Evolutionary conservation across 805 yeast genomes (phyloP).

Genomic region (Cyberlindnera samutprakarnensis): DNA sequence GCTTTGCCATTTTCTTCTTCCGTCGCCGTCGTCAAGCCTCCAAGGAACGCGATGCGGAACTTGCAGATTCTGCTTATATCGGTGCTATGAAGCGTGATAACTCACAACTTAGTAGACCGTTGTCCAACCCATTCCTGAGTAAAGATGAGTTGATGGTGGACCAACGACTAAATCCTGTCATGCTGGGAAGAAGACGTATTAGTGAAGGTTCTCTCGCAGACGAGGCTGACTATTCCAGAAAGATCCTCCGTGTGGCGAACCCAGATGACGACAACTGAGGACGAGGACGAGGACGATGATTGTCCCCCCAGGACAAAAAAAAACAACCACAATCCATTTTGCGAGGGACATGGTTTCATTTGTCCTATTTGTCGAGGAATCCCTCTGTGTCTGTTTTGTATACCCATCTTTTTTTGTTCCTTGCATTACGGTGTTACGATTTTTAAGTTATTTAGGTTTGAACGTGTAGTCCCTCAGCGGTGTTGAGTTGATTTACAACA

Average conservation of each 20-base stretch:
- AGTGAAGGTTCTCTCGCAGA: conserved; percentile 85
- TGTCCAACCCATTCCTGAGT: conserved; percentile 53
- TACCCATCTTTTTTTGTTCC: too few relatives aligned
- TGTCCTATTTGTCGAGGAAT: too few relatives aligned
- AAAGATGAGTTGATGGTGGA: conserved; percentile 49
- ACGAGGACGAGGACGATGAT: too few relatives aligned
- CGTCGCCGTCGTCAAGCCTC: conserved; percentile 30
- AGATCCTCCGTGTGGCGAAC: conserved; percentile 79
- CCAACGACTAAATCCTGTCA: conserved; percentile 64
- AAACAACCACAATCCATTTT: too few relatives aligned
- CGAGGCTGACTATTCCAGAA: conserved; percentile 74
- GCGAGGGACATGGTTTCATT: too few relatives aligned
- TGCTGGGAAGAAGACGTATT: conserved; percentile 77
- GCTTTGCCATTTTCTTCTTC: conserved; percentile 30
- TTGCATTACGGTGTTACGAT: too few relatives aligned
- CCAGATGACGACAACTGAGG: conserved; percentile 48
- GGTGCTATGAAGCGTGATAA: conserved; percentile 47
- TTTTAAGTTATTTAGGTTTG: too few relatives aligned
- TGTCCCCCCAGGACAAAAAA: too few relatives aligned
- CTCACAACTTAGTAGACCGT: conserved; percentile 25
- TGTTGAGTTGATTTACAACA: too few relatives aligned
- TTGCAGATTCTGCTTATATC: conserved; percentile 50
- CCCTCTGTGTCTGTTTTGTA: too few relatives aligned
- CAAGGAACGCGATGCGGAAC: conserved; percentile 32
- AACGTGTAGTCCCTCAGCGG: too few relatives aligned